A percentile compares a stretch with the other conserved stretches of the same genome.
Evolutionary conservation across 441 rosid species (phyloP).

Genomic region (Populus hybrid): DNA sequence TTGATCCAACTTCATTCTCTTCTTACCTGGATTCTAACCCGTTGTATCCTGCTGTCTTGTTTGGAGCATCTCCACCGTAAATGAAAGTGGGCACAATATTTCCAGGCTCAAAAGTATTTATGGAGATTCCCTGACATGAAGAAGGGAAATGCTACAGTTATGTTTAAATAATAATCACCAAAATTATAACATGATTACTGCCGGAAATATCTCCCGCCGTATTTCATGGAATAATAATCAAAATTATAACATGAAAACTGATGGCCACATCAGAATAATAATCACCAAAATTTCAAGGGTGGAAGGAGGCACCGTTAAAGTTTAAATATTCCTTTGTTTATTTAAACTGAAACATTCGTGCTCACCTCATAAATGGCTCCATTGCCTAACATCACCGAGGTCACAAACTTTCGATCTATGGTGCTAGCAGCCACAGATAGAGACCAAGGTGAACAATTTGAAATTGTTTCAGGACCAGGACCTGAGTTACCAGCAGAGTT

Average conservation of each 20-base stretch:
- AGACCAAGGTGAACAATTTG: slow-evolving; percentile 79
- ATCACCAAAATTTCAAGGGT: too few relatives aligned
- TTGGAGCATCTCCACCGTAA: slow-evolving; percentile 42
- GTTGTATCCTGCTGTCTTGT: background rate
- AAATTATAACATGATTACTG: too few relatives aligned
- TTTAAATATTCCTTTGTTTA: background rate
- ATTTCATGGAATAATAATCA: too few relatives aligned
- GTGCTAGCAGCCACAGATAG: slow-evolving; percentile 77
- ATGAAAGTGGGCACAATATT: slow-evolving; percentile 35
- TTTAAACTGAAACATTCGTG: slow-evolving; percentile 26
- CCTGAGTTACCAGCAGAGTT: slow-evolving; percentile 86
- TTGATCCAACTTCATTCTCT: background rate
- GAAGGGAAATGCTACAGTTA: slow-evolving; percentile 16
- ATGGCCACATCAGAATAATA: too few relatives aligned
- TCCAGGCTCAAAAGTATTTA: slow-evolving; percentile 37
- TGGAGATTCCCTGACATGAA: slow-evolving; percentile 44
- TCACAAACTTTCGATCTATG: slow-evolving; percentile 63
- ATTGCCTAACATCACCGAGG: slow-evolving; percentile 56
- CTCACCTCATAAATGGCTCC: slow-evolving; percentile 47
- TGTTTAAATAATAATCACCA: too few relatives aligned
- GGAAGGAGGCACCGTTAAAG: too few relatives aligned
- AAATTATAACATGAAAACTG: too few relatives aligned
- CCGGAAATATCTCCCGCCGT: too few relatives aligned
- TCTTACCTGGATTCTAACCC: background rate
- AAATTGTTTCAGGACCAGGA: slow-evolving; percentile 46